Evolutionary conservation across 768 basidiomycete genomes (phyloP), one percentile per base, ranked within the genome.

Genomic region (Podaxis carcinomalis): DNA sequence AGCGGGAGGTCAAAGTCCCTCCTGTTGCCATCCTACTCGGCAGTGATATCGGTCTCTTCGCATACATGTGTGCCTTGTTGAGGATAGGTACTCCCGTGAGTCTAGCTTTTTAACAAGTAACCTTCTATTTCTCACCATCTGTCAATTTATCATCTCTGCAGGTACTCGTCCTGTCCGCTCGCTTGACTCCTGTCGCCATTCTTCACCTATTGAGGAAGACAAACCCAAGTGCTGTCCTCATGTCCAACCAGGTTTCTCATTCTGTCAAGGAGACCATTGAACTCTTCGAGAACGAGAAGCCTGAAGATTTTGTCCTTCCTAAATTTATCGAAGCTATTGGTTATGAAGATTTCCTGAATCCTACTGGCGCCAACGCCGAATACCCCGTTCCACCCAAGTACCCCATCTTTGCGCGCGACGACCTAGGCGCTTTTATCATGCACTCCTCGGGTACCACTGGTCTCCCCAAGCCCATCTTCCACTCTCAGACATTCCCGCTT

Each of bases 381-480:
- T 53, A 68, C 19, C 57, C 62, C 4, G 58, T 72, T 9, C 75
- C 76, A 27, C 68, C 71, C 4, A 61, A 61, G 49, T 75, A 69
- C 46, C 62, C 52, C 1, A 56, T 62, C 3, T 68, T 65, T 56
- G 50, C 53, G 4, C 68, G 70, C 7, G 57, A 68, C 23, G 76
- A 79, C 59, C 64, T 73, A 1, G 74, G 78, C 14, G 76, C 75
- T 0, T 56, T 80, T 14, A 78, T 82, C n/a, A 63, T 82, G 55
- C 81, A 82, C 62, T 79, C 80, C 0, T 82, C 78, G 3, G 81
- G 81, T 11, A 81, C 80, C 4, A 80, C 79, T 2, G 81, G 79
- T n/a, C 70, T 80, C 39, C 81, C 81, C 1, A 82, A 82, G 65
- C 73, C 80, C 1, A 77, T 82, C 28, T 70, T 65, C 50, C 74